A percentile compares a stretch with the other conserved stretches of the same genome.
Evolutionary conservation across 2,329 filamentous ascomycete species (phyloP).

Genomic region (Diplocarpon mali): DNA sequence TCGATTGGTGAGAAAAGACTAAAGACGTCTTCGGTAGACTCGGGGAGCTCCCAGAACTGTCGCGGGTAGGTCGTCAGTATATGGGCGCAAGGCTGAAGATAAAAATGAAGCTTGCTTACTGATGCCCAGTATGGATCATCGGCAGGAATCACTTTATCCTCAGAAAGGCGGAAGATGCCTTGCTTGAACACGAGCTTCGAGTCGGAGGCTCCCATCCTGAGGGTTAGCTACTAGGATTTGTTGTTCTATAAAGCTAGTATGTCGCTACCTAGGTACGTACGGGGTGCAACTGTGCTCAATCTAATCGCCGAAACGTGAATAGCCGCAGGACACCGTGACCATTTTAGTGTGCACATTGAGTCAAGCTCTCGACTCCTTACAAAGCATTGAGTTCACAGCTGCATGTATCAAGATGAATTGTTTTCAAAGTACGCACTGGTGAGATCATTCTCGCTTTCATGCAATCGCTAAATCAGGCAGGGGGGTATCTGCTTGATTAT

Average conservation of each 20-base stretch:
- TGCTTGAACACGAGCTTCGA: constrained; percentile 98
- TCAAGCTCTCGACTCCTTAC: background rate
- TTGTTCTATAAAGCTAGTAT: background rate
- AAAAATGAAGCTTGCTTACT: constrained; percentile 40
- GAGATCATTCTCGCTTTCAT: constrained; percentile 1
- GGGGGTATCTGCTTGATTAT: constrained; percentile 23
- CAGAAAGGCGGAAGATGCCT: constrained; percentile 93
- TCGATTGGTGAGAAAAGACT: constrained; percentile 84
- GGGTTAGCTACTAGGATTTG: constrained; percentile 13
- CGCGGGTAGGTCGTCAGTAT: constrained; percentile 8
- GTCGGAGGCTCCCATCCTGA: constrained; percentile 86
- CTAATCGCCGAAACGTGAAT: too few relatives aligned
- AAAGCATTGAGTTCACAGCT: background rate
- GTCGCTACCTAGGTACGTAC: too few relatives aligned
- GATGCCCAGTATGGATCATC: constrained; percentile 90
- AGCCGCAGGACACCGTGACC: too few relatives aligned
- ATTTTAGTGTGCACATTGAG: too few relatives aligned
- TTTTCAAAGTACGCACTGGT: constrained; percentile 1
- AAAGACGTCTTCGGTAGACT: constrained; percentile 92
- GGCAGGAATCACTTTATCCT: constrained; percentile 75
- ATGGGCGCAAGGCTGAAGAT: background rate
- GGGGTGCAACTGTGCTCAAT: background rate
- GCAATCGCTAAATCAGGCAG: constrained; percentile 5
- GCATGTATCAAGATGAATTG: background rate
- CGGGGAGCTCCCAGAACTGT: constrained; percentile 94